Percentiles rank a stretch among this genome's conserved stretches.
Evolutionary conservation across 305 asterid species (phyloP).

Genomic region (Fraxinus velutina): DNA sequence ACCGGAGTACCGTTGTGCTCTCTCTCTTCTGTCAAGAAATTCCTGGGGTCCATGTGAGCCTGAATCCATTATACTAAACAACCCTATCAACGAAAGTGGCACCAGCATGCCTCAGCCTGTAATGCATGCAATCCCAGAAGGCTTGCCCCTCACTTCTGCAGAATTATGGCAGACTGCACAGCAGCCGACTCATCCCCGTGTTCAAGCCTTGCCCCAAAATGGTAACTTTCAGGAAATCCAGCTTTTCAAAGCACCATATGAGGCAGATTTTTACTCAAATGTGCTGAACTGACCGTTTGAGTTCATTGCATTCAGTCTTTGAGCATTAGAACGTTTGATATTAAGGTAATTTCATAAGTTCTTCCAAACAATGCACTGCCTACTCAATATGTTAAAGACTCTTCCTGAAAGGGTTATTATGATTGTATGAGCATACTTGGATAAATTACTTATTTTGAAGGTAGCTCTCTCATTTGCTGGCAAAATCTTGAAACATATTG

Average conservation of each 20-base stretch:
- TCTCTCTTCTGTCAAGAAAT: constrained; percentile 96
- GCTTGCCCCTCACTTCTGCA: constrained; percentile 39
- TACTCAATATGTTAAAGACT: neutral
- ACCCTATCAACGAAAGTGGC: constrained; percentile 29
- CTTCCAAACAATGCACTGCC: neutral
- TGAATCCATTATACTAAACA: constrained; percentile 36
- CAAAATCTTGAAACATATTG: neutral
- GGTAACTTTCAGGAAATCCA: constrained; percentile 44
- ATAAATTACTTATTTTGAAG: neutral
- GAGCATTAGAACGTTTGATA: neutral
- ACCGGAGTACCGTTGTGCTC: constrained; percentile 72
- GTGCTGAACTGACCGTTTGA: constrained; percentile 25
- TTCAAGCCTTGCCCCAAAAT: constrained; percentile 26
- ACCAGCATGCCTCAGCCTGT: constrained; percentile 32
- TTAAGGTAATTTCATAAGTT: neutral
- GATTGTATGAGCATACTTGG: neutral
- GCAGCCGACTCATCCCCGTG: constrained; percentile 26
- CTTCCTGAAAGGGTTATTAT: neutral
- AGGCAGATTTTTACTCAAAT: constrained; percentile 42
- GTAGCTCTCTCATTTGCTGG: neutral
- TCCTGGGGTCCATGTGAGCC: constrained; percentile 59
- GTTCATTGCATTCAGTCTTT: neutral
- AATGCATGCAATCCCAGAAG: constrained; percentile 43
- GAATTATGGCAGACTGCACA: constrained; percentile 42
- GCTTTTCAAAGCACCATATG: constrained; percentile 40